Conservation (phyloP, 352 stramenopile species). For the Pythium phragmiticola region DNA sequence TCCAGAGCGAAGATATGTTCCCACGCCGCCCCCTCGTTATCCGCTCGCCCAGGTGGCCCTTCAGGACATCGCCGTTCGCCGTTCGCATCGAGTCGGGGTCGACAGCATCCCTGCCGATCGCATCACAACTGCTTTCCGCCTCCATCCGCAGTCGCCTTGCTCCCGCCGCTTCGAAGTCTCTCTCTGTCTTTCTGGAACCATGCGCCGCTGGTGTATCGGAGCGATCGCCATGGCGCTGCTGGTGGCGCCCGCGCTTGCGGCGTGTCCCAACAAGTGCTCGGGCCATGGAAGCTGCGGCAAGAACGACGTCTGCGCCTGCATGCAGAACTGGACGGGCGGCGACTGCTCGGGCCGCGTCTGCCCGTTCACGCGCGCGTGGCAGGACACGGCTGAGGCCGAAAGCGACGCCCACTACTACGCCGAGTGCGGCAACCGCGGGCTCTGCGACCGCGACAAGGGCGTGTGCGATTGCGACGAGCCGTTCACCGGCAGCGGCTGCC, state of each 20-base stretch:
- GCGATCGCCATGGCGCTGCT: conserved; percentile 33
- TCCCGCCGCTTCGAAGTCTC: not conserved
- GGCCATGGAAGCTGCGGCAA: conserved; percentile 78
- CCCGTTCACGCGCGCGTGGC: conserved; percentile 44
- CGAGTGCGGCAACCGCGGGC: conserved; percentile 71
- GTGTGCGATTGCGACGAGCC: conserved; percentile 58
- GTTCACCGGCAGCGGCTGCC: conserved; percentile 72
- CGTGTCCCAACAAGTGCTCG: conserved; percentile 86
- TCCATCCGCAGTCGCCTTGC: not conserved
- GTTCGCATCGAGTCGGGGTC: not conserved
- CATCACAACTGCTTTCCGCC: conserved; percentile 23
- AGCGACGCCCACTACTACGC: conserved; percentile 65
- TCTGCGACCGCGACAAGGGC: conserved; percentile 73
- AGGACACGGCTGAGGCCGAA: conserved; percentile 38
- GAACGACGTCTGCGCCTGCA: conserved; percentile 80
- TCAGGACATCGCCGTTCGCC: not conserved
- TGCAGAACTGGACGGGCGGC: conserved; percentile 70
- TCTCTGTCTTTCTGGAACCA: conserved; percentile 5
- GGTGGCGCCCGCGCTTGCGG: conserved; percentile 23
- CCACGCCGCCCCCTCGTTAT: conserved; percentile 10
- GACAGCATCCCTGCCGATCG: not conserved
- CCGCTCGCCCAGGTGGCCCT: conserved; percentile 5
- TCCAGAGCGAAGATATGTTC: conserved; percentile 6
- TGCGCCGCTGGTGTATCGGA: conserved; percentile 39
- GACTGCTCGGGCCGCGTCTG: conserved; percentile 48